Evolutionary conservation across 805 yeast species (phyloP).

Genomic region (Cyberlindnera meyerae): DNA sequence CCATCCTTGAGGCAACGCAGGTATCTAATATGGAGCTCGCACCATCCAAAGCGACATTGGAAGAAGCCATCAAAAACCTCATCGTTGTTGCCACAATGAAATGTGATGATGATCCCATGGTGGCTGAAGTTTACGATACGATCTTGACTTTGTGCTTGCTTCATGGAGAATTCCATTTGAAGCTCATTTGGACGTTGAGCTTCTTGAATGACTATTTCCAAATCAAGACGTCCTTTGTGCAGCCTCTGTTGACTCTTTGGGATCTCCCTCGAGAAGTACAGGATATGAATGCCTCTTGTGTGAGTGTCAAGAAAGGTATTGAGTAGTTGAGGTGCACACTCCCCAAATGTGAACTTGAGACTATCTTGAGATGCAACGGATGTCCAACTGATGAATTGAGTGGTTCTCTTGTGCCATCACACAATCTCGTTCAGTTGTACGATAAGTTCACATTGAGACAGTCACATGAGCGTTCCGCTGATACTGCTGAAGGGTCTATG

Average conservation of each 20-base stretch:
- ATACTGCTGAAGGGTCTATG: background rate
- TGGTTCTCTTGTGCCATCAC: slow-evolving; percentile 1
- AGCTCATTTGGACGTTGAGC: slow-evolving; percentile 39
- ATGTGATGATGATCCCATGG: slow-evolving; percentile 35
- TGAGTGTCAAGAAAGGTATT: background rate
- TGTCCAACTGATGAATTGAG: slow-evolving; percentile 2
- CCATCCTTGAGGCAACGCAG: slow-evolving; percentile 1
- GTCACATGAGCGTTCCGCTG: background rate
- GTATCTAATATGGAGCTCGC: background rate
- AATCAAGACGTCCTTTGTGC: background rate
- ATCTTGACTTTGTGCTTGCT: slow-evolving; percentile 39
- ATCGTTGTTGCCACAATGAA: slow-evolving; percentile 14
- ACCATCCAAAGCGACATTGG: slow-evolving; percentile 2
- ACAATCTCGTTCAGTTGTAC: no score
- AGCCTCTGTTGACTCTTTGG: slow-evolving; percentile 1
- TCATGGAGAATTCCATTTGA: slow-evolving; percentile 41
- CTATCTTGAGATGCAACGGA: background rate
- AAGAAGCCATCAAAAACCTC: slow-evolving; percentile 14
- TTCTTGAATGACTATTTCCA: slow-evolving; percentile 29
- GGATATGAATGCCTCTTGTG: slow-evolving; percentile 3
- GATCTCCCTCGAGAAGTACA: slow-evolving; percentile 1
- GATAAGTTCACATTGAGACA: no score
- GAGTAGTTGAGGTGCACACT: slow-evolving; percentile 3
- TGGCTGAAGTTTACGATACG: slow-evolving; percentile 33
- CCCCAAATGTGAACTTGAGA: slow-evolving; percentile 1